Percentiles rank a stretch among this genome's conserved stretches.
These are phyloP conservation scores for Trichopus zeylanicus DNA, from an alignment of 116 monocot species.

Conservation along the genomic window DNA sequence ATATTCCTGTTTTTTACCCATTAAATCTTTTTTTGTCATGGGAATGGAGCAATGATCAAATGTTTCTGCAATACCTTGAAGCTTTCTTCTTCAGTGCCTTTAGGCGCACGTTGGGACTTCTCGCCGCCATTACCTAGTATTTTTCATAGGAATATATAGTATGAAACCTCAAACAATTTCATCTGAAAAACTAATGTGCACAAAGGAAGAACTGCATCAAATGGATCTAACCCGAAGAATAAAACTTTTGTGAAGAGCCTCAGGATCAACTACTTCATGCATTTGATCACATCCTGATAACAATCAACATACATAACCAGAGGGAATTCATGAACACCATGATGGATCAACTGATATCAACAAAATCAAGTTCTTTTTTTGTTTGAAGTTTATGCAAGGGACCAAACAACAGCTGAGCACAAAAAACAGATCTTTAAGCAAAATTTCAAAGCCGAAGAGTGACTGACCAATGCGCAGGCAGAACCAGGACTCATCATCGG, in stretches of 20 bases:
- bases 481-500: slow-evolving; percentile 71
- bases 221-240: slow-evolving; percentile 36
- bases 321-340: neutral
- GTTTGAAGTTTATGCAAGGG: neutral
- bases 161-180: neutral
- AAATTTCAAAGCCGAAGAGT: neutral
- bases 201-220: neutral
- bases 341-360: neutral
- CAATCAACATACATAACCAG: neutral
- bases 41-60: neutral
- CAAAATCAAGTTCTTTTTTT: neutral
- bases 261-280: slow-evolving; percentile 76
- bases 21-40: neutral
- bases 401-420: neutral
- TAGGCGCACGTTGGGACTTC: slow-evolving; percentile 73
- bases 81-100: slow-evolving; percentile 25
- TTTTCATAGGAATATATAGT: neutral
- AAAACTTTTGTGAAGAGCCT: slow-evolving; percentile 59
- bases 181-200: neutral
- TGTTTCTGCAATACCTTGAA: slow-evolving; percentile 25
- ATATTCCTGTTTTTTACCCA: neutral
- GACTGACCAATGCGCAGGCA: slow-evolving; percentile 67
- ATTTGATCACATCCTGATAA: slow-evolving; percentile 67
- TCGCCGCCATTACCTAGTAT: slow-evolving; percentile 69
- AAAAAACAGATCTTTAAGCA: no score